These are phyloP conservation scores for Alectoria sarmentosa DNA, from an alignment of 495 filamentous ascomycete genomes.

Conservation along the genomic window DNA sequence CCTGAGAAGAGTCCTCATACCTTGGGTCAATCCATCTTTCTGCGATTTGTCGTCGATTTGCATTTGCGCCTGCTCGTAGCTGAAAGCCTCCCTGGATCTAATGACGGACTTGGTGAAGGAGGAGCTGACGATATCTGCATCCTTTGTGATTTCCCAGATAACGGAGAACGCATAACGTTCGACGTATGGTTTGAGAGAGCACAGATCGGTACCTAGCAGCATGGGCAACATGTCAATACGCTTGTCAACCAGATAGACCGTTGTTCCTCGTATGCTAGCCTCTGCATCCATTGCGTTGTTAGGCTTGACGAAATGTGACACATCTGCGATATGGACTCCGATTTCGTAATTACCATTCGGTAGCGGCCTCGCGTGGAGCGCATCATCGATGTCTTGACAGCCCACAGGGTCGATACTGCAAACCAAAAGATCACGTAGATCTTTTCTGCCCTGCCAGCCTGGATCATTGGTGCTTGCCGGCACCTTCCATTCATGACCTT, in stretches of 20 bases:
- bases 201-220: slow-evolving; percentile 91
- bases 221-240: slow-evolving; percentile 98
- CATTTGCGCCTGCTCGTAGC: slow-evolving; percentile 91
- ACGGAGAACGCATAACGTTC: slow-evolving; percentile 96
- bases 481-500: slow-evolving; percentile 93
- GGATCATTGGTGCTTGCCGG: slow-evolving; percentile 66
- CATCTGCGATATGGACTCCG: slow-evolving; percentile 98
- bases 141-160: slow-evolving; percentile 82
- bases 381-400: slow-evolving; percentile 98
- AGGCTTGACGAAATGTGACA: slow-evolving; percentile 96
- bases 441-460: slow-evolving; percentile 77
- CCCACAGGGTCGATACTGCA: slow-evolving; percentile 97
- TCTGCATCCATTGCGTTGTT: slow-evolving; percentile 96
- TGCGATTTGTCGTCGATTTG: slow-evolving; percentile 83
- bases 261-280: slow-evolving; percentile 87
- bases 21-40: slow-evolving; percentile 78
- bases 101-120: slow-evolving; percentile 96
- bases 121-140: slow-evolving; percentile 74
- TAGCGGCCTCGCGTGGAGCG: slow-evolving; percentile 75
- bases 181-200: slow-evolving; percentile 94
- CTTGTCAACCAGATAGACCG: slow-evolving; percentile 96
- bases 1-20: slow-evolving; percentile 80
- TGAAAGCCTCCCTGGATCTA: slow-evolving; percentile 94
- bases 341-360: slow-evolving; percentile 95
- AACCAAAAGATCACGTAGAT: slow-evolving; percentile 77